phyloP scores from a whole-genome alignment of 176 grass and related monocot species.

The Chloris gayana region DNA sequence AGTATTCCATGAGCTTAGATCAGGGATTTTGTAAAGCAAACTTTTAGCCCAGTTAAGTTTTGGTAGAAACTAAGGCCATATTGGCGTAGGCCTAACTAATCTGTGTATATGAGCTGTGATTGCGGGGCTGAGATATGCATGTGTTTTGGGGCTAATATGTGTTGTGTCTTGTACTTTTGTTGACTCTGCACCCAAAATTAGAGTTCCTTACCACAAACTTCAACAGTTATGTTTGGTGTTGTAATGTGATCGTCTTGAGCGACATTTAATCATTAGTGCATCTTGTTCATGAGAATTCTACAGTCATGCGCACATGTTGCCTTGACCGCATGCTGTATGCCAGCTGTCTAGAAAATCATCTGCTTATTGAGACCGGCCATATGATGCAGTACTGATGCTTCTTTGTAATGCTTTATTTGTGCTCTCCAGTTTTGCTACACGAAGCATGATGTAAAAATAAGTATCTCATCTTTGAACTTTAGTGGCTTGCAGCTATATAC shows the following conservation, averaged over 20 bases:
- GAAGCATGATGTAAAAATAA: background rate
- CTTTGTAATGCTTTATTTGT: background rate
- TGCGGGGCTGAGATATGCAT: background rate
- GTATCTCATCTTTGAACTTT: background rate
- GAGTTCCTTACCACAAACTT: background rate
- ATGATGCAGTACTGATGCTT: background rate
- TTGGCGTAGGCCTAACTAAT: background rate
- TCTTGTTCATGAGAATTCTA: background rate
- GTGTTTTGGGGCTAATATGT: background rate
- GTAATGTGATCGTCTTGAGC: background rate
- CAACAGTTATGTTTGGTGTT: background rate
- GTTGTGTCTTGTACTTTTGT: background rate
- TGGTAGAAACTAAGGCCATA: background rate
- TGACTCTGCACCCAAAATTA: background rate
- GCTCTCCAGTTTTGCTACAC: background rate
- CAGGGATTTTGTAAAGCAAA: background rate
- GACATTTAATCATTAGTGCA: background rate
- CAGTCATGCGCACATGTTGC: background rate
- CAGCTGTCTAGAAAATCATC: background rate
- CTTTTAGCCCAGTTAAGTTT: constrained; percentile 5
- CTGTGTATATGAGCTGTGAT: background rate
- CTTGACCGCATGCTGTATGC: constrained; percentile 16
- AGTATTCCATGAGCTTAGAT: too few species aligned
- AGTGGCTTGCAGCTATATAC: background rate
- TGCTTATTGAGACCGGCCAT: background rate